phyloP scores from a whole-genome alignment of 2,329 filamentous ascomycete species.

The Leptographium radiaticola region DNA sequence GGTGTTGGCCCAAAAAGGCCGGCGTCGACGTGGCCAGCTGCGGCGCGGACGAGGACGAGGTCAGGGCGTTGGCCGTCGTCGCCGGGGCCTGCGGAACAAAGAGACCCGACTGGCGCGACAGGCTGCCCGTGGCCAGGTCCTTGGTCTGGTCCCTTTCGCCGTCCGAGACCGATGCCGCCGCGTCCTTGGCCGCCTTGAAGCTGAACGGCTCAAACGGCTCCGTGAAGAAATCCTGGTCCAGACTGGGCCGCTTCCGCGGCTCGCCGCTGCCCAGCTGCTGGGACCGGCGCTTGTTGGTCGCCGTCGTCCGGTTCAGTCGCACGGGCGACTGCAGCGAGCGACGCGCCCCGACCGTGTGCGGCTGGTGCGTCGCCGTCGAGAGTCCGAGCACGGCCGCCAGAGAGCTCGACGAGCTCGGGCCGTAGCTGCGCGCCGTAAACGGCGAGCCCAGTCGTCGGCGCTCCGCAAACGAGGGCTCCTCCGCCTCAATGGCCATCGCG shows the following conservation, averaged over 20 bases:
- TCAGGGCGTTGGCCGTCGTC: conserved; percentile 4
- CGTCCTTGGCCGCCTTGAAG: not conserved
- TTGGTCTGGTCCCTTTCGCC: conserved; percentile 9
- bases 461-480: conserved; percentile 18
- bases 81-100: not conserved
- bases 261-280: conserved; percentile 29
- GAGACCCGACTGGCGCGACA: not conserved
- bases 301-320: conserved; percentile 34
- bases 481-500: conserved; percentile 5
- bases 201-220: conserved; percentile 20
- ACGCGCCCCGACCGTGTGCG: conserved; percentile 20
- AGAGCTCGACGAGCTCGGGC: conserved; percentile 43
- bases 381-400: conserved; percentile 27
- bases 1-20: not conserved
- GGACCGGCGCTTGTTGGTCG: conserved; percentile 42
- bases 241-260: conserved; percentile 40
- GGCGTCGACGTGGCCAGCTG: conserved; percentile 10
- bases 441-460: conserved; percentile 37
- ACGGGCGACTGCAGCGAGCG: conserved; percentile 41
- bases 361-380: conserved; percentile 25
- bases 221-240: conserved; percentile 40
- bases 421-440: conserved; percentile 45
- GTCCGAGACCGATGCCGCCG: not conserved
- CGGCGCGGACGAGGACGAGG: conserved; percentile 15
- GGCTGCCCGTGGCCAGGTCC: not conserved